These are phyloP conservation scores for Chlorella sp. DNA, from an alignment of 139 green algal genomes.

Conservation along the genomic window DNA sequence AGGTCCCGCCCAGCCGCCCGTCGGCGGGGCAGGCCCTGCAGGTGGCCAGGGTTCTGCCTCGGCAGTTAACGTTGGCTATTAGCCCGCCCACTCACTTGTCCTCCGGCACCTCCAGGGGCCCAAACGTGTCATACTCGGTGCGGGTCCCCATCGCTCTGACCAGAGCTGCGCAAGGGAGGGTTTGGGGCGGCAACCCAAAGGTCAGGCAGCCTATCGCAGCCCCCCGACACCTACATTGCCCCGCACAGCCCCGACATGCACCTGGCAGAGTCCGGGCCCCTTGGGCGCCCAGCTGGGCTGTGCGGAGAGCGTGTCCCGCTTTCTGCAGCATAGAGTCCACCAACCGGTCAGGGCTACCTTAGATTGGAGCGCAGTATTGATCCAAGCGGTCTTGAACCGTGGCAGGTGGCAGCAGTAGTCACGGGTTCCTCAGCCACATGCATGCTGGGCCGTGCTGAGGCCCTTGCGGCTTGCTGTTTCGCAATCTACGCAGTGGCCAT, in stretches of 20 bases:
- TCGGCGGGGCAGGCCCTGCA: too few relatives aligned
- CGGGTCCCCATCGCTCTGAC: conserved; percentile 55
- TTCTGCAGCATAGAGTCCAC: conserved; percentile 11
- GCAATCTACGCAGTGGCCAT: too few relatives aligned
- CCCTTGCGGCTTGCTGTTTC: too few relatives aligned
- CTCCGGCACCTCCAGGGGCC: conserved; percentile 83
- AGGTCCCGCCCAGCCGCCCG: too few relatives aligned
- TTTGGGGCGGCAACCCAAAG: conserved; percentile 8
- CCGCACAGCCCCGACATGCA: neutral
- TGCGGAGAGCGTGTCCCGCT: neutral
- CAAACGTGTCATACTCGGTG: conserved; percentile 89
- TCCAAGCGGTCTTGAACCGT: neutral
- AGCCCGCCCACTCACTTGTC: conserved; percentile 66
- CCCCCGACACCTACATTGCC: neutral
- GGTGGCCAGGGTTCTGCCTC: too few relatives aligned
- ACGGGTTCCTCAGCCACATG: too few relatives aligned
- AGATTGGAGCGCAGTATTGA: neutral
- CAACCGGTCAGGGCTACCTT: neutral
- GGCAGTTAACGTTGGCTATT: neutral
- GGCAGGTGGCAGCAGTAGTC: neutral
- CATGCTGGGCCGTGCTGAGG: too few relatives aligned
- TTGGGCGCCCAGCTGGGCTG: neutral
- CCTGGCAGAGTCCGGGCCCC: conserved; percentile 10
- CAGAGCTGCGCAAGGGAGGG: neutral
- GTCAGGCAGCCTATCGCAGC: neutral